These are phyloP conservation scores for Irpex rosettiformis DNA, from an alignment of 1,284 basidiomycete species.

Conservation along the genomic window DNA sequence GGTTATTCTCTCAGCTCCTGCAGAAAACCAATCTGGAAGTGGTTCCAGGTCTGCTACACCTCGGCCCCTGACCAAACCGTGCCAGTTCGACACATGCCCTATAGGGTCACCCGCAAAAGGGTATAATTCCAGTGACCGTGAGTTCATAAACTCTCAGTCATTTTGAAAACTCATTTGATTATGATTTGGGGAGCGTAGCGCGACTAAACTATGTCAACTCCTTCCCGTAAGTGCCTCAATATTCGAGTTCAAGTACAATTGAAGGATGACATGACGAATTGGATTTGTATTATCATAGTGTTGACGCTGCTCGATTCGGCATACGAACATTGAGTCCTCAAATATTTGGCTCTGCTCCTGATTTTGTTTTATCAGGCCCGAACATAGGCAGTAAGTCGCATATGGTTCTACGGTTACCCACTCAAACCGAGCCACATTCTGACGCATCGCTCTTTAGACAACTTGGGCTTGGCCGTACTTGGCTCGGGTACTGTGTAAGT, in stretches of 20 bases:
- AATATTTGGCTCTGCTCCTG: slow-evolving; percentile 41
- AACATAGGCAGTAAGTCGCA: slow-evolving; percentile 41
- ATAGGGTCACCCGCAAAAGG: slow-evolving; percentile 12
- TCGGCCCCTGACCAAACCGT: slow-evolving; percentile 19
- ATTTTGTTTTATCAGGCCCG: slow-evolving; percentile 47
- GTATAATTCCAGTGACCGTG: slow-evolving; percentile 14
- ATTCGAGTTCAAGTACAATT: not conserved
- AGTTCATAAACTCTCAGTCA: not conserved
- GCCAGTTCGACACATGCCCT: slow-evolving; percentile 17
- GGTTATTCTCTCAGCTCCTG: slow-evolving; percentile 37
- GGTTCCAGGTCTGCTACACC: slow-evolving; percentile 31
- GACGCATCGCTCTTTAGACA: slow-evolving; percentile 26
- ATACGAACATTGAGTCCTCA: slow-evolving; percentile 44
- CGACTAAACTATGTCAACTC: slow-evolving; percentile 34
- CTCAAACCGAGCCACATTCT: not conserved
- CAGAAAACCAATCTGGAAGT: slow-evolving; percentile 40
- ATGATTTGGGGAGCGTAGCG: slow-evolving; percentile 15
- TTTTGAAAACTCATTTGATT: not conserved
- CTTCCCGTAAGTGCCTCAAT: slow-evolving; percentile 23
- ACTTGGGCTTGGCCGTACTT: slow-evolving; percentile 31
- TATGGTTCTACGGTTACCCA: not conserved
- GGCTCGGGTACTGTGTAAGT: slow-evolving; percentile 44
- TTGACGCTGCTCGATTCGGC: slow-evolving; percentile 43
- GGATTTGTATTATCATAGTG: slow-evolving; percentile 22
- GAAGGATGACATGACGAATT: not conserved